Evolutionary conservation across 768 basidiomycete genomes (phyloP), one percentile per base, ranked within the genome.

Genomic region (Serendipita sp.): DNA sequence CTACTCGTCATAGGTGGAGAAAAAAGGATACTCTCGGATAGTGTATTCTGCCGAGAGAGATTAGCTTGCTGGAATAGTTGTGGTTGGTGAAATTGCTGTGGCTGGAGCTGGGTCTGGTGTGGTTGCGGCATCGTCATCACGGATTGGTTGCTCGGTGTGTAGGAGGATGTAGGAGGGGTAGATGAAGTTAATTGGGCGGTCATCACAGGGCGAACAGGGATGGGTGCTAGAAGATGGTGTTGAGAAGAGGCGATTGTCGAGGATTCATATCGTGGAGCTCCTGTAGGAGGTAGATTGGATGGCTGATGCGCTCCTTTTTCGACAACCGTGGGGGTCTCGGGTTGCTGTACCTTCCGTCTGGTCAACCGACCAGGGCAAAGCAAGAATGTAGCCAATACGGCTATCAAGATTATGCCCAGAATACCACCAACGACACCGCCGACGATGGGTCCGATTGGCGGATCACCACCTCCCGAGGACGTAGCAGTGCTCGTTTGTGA

Each of bases 401-500:
- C 3, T 52, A 62, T 18, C 13, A 64, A 3, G 1, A 60, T 40
- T 3, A 64, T 6, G 3, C 53, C 37, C 5, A 44, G 2, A 5
- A 64, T 27, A 18, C 64, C 64, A 23, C 64, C 64, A 11, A 64
- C n/a, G 15, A 64, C 64, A 8, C 64, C 64, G 0, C 64, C 64
- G 3, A 62, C 64, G 6, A 64, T 64, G 8, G 64, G 27, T 11
- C 64, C 64, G 40, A 60, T 18, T 18, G 37, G 40, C 16, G 55
- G 18, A 13, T 37, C 23, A 18, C 37, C 16, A n/a, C 44, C 11
- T 5, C 43, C 43, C 5, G 43, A 10, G n/a, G 72, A 66, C 11
- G 67, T 66, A 13, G 71, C 63, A 15, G 52, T 53, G 31, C 68
- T 64, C 27, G 69, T 66, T 23, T 71, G 72, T 23, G 31, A 18